Conservation (phyloP, 73 alveolate genomes). For the Paramecium tetraurelia region DNA sequence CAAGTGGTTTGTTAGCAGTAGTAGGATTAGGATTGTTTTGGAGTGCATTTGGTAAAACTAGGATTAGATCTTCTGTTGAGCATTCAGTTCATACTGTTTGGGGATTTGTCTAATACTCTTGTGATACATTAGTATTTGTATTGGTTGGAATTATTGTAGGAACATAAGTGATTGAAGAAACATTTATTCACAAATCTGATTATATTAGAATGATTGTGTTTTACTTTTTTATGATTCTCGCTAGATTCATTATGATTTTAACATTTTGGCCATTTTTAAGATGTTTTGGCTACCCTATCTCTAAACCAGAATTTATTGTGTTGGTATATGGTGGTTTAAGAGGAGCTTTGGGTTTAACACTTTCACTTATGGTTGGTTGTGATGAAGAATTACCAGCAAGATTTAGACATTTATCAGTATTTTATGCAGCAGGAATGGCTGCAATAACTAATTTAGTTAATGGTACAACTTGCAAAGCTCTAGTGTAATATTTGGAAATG, state of each 20-base stretch:
- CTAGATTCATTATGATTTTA: constrained; percentile 53
- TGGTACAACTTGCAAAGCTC: constrained; percentile 64
- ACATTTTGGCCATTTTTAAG: constrained; percentile 51
- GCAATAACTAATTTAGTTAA: constrained; percentile 65
- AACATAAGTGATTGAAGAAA: constrained; percentile 49
- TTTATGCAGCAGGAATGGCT: constrained; percentile 75
- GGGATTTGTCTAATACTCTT: constrained; percentile 55
- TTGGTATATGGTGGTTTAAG: constrained; percentile 69
- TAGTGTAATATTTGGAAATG: constrained; percentile 53
- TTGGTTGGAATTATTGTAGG: constrained; percentile 69
- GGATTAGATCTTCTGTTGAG: constrained; percentile 61
- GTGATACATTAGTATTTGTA: constrained; percentile 68
- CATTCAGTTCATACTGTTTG: constrained; percentile 65
- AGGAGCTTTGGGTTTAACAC: constrained; percentile 73
- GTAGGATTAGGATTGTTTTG: constrained; percentile 68
- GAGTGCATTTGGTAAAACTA: constrained; percentile 62
- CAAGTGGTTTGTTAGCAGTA: constrained; percentile 64
- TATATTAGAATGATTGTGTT: constrained; percentile 59
- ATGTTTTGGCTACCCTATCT: constrained; percentile 62
- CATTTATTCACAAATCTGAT: constrained; percentile 60
- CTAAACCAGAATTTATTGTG: constrained; percentile 44
- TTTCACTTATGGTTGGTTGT: constrained; percentile 64
- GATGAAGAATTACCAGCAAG: constrained; percentile 56
- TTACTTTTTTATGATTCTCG: constrained; percentile 61
- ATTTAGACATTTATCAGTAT: constrained; percentile 54